Base-by-base conservation (phyloP, 106 monocot species). In the Apostasia ramifera region DNA sequence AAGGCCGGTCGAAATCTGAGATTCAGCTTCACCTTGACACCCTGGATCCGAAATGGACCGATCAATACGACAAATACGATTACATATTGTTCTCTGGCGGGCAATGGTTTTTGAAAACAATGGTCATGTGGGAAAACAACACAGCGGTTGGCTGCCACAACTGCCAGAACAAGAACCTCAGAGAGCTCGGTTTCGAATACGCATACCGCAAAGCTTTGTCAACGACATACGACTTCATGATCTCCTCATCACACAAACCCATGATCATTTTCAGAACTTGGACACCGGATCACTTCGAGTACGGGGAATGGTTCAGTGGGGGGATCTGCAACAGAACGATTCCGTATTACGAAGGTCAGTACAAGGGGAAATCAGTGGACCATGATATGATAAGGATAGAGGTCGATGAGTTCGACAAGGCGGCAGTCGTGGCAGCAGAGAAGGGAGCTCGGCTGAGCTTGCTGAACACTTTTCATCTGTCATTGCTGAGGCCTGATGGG, bases 221-320 rank as follows among this genome's bases (percentile, higher is more conserved):
- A 14, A 53, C 63, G 59, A 59, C 53, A 1, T 66, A 78, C 46
- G 51, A 50, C 5, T 71, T 67, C 62, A 64, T 85, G 14, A 41
- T 44, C 15, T 38, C 71, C 13, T 73, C 74, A 9, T 53, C 71
- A 1, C 78, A 78, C 75, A 75, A 76, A 41, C 78, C 74, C 6
- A 26, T 72, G 9, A 26, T 81, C 12, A n/a, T 81, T 15, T 69
- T 85, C 65, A 66, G 85, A 39, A 85, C 85, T 2, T 72, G 78
- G 58, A 75, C 78, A 38, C 85, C 81, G 0, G 62, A 71, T 37
- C 85, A 85, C 66, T 78, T 78, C 45, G 86, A 82, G 77, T 37
- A 74, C 46, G 86, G 82, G 0, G 71, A 76, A 55, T 79, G 79
- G 82, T 71, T 49, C 55, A 76, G 12, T 37, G 82, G 82, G 13